A percentile compares a stretch with the other conserved stretches of the same genome.
phyloP scores from a whole-genome alignment of 1,284 basidiomycete species.

The Coniferiporia weirii region DNA sequence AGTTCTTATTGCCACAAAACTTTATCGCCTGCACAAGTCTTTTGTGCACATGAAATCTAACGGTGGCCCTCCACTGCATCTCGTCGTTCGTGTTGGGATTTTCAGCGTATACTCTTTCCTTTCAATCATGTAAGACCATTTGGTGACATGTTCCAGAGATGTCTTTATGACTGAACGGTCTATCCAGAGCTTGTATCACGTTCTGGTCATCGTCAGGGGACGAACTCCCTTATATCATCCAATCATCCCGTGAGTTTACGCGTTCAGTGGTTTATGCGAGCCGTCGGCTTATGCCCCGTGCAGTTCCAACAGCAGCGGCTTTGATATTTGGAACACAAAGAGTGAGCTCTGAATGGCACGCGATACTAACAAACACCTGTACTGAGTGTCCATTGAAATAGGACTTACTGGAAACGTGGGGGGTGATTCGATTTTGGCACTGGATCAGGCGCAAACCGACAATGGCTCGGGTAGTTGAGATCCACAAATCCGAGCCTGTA shows the following conservation, averaged over 20 bases:
- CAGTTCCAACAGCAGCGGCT: neutral
- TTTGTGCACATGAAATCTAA: neutral
- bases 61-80: neutral
- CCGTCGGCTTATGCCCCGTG: neutral
- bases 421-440: constrained; percentile 3
- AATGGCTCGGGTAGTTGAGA: neutral
- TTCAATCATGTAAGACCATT: neutral
- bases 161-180: neutral
- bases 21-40: neutral
- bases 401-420: neutral
- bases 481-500: neutral
- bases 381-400: neutral
- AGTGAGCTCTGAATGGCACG: neutral
- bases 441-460: neutral
- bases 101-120: constrained; percentile 5
- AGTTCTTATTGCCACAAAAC: neutral
- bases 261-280: neutral
- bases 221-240: neutral
- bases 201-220: neutral
- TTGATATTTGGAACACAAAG: neutral
- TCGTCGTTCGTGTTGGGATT: neutral
- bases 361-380: neutral
- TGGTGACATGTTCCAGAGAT: neutral
- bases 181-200: neutral
- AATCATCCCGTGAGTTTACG: neutral